These are phyloP conservation scores for Spergularia marina DNA, from an alignment of 148 eudicot genomes.

Conservation along the genomic window DNA sequence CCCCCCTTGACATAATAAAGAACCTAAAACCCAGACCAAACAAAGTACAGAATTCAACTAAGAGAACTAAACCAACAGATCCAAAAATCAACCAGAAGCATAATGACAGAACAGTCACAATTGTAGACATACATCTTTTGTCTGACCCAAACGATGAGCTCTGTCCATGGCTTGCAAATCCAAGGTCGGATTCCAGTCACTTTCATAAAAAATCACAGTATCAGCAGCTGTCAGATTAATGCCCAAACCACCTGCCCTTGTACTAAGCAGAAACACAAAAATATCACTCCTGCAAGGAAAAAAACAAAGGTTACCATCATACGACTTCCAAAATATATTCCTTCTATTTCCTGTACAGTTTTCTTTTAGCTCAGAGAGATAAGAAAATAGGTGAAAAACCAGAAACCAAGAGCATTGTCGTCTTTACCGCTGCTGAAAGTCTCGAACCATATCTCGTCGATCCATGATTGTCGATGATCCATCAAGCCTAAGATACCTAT, in stretches of 20 bases:
- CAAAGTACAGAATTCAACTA: constrained; percentile 1
- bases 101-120: background rate
- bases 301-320: constrained; percentile 13
- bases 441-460: constrained; percentile 97
- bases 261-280: constrained; percentile 94
- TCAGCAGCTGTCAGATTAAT: constrained; percentile 97
- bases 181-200: constrained; percentile 98
- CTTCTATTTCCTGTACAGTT: background rate
- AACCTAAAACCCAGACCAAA: background rate
- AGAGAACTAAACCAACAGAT: background rate
- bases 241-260: constrained; percentile 97
- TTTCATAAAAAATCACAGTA: constrained; percentile 97
- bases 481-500: constrained; percentile 86
- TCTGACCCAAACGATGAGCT: constrained; percentile 98
- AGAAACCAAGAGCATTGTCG: background rate
- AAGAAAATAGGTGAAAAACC: constrained; percentile 4
- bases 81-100: background rate
- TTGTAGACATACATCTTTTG: constrained; percentile 76
- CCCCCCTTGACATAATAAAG: background rate
- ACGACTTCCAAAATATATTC: constrained; percentile 2
- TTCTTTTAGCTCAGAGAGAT: background rate
- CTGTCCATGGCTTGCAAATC: constrained; percentile 99
- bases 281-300: constrained; percentile 76
- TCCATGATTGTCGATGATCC: constrained; percentile 98
- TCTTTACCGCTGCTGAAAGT: constrained; percentile 82